phyloP scores from a whole-genome alignment of 495 filamentous ascomycete genomes.

The Aspergillus bridgeri region DNA sequence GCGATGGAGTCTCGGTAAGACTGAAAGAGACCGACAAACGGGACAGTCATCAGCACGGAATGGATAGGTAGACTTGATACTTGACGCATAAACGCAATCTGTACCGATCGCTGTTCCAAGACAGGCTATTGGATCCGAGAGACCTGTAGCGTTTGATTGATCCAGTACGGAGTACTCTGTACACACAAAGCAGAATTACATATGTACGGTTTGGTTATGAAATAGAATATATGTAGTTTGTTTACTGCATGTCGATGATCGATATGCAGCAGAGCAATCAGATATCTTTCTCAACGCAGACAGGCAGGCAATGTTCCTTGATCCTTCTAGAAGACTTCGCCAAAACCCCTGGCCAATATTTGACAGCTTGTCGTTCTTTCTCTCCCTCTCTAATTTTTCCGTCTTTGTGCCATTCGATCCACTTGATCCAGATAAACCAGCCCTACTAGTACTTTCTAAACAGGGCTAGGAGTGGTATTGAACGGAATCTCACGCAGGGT shows the following conservation, averaged over 20 bases:
- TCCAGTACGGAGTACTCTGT: too few relatives aligned
- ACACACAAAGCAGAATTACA: too few relatives aligned
- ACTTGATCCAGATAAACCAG: background rate
- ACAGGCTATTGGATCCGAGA: background rate
- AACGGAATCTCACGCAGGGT: background rate
- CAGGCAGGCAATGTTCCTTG: conserved; percentile 1
- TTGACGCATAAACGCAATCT: background rate
- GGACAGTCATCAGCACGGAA: background rate
- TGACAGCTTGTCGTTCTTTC: background rate
- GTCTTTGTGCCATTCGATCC: background rate
- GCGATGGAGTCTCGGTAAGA: too few relatives aligned
- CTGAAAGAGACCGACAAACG: background rate
- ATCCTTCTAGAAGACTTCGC: conserved; percentile 6
- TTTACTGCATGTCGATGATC: background rate
- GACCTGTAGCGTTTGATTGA: background rate
- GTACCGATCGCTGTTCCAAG: background rate
- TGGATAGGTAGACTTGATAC: background rate
- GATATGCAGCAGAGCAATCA: conserved; percentile 1
- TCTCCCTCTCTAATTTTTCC: background rate
- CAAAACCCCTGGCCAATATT: background rate
- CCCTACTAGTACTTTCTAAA: background rate
- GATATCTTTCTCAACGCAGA: background rate
- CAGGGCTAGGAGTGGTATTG: background rate
- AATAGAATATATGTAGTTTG: too few relatives aligned
- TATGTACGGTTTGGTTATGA: too few relatives aligned